These are phyloP conservation scores for Populus simonii DNA, from an alignment of 345 rosid species.

Conservation along the genomic window DNA sequence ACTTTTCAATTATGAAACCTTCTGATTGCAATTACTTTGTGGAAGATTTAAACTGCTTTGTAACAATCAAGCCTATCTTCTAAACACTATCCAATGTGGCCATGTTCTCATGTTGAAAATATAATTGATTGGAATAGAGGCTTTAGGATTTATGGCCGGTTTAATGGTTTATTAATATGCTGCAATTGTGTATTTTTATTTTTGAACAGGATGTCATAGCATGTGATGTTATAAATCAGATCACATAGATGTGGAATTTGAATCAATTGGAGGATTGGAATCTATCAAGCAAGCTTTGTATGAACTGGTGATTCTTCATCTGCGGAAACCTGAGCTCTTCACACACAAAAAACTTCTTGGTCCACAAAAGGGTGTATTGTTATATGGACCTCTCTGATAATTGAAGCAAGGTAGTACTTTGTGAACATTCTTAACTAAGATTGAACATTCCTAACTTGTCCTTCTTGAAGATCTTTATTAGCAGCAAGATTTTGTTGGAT, in stretches of 20 bases:
- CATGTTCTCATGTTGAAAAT: neutral
- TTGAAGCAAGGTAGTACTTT: neutral
- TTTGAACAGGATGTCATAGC: neutral
- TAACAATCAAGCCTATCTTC: neutral
- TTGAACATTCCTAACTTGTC: no score
- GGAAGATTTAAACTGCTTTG: neutral
- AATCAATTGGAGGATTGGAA: conserved; percentile 84
- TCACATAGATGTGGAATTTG: no score
- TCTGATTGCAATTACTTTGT: neutral
- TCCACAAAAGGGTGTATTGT: conserved; percentile 93
- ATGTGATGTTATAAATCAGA: no score
- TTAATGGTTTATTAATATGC: neutral
- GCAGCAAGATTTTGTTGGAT: neutral
- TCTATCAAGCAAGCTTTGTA: conserved; percentile 70
- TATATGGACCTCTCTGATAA: conserved; percentile 59
- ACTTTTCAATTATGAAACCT: neutral
- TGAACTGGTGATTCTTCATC: conserved; percentile 87
- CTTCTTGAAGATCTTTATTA: neutral
- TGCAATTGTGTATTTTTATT: neutral
- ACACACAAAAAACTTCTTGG: conserved; percentile 88
- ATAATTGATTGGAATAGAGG: neutral
- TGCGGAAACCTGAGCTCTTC: conserved; percentile 86
- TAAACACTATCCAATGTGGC: neutral
- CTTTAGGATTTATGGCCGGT: neutral
- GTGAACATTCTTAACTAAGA: neutral